A percentile compares a stretch with the other conserved stretches of the same genome.
Evolutionary conservation across 1,284 basidiomycete genomes (phyloP).

Genomic region (Cutaneotrichosporon sp.): DNA sequence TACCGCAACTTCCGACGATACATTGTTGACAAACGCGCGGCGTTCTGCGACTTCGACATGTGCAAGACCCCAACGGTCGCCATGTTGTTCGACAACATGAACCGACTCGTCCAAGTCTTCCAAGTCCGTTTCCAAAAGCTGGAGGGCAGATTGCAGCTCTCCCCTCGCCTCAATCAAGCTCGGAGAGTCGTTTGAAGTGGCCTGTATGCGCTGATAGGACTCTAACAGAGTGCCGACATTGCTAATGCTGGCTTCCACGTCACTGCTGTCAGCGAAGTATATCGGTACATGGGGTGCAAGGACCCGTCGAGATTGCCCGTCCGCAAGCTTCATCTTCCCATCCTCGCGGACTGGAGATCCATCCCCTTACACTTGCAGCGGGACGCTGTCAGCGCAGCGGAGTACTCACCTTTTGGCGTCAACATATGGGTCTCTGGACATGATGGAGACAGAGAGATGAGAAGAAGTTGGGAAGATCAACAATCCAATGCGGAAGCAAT

Average conservation of each 20-base stretch:
- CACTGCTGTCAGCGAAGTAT: constrained; percentile 28
- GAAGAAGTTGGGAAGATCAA: constrained; percentile 2
- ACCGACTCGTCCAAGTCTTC: constrained; percentile 87
- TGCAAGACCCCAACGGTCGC: constrained; percentile 76
- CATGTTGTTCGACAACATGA: constrained; percentile 74
- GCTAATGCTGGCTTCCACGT: constrained; percentile 42
- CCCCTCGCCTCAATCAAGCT: constrained; percentile 32
- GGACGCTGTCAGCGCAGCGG: background rate
- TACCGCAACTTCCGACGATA: constrained; percentile 74
- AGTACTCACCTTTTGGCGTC: constrained; percentile 44
- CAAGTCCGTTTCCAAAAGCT: constrained; percentile 74
- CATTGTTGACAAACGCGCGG: constrained; percentile 69
- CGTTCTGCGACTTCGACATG: constrained; percentile 69
- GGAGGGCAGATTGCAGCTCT: constrained; percentile 72
- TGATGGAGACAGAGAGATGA: constrained; percentile 13
- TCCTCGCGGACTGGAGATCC: background rate
- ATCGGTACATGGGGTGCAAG: background rate
- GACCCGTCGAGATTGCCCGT: background rate
- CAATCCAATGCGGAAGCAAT: background rate
- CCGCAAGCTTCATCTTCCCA: background rate
- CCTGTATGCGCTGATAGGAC: constrained; percentile 30
- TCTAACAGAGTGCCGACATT: constrained; percentile 34
- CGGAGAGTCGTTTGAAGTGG: constrained; percentile 8
- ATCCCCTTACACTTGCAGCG: background rate
- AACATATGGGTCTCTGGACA: constrained; percentile 49